These are phyloP conservation scores for Penicillium flavigenum DNA, from an alignment of 495 filamentous ascomycete genomes.

Conservation along the genomic window DNA sequence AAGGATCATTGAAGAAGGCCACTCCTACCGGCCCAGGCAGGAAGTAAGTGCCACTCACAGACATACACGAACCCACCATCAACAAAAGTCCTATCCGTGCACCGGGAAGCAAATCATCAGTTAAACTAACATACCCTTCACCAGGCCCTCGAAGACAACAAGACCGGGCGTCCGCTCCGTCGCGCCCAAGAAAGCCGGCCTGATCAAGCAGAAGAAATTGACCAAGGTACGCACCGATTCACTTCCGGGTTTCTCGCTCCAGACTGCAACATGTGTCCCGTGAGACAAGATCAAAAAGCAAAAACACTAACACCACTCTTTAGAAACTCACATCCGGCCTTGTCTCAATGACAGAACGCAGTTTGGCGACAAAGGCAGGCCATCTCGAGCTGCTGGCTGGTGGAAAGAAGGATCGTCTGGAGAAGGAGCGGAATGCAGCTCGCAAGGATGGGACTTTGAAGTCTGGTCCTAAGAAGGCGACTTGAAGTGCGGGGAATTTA, in stretches of 20 bases:
- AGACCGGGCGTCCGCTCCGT: conserved; percentile 62
- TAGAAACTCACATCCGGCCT: conserved; percentile 68
- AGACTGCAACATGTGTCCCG: neutral
- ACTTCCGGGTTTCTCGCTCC: neutral
- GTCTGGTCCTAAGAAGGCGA: conserved; percentile 8
- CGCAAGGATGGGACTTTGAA: conserved; percentile 9
- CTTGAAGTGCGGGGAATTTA: neutral
- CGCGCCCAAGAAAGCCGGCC: conserved; percentile 63
- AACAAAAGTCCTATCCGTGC: neutral
- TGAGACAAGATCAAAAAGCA: neutral
- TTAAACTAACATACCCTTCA: neutral
- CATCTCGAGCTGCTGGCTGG: conserved; percentile 70
- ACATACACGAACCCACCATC: neutral
- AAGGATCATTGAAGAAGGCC: conserved; percentile 12
- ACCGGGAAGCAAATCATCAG: neutral
- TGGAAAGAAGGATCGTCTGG: conserved; percentile 57
- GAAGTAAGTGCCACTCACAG: conserved; percentile 9
- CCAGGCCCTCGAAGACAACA: conserved; percentile 24
- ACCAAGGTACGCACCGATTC: conserved; percentile 51
- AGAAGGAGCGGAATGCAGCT: conserved; percentile 22
- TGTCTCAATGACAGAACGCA: conserved; percentile 62
- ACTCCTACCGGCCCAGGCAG: conserved; percentile 1
- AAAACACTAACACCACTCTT: neutral
- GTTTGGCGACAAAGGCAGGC: conserved; percentile 65
- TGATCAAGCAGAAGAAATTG: conserved; percentile 60